Conservation (phyloP, 192 early-diverging fungal species). For the Coemansia sp. region DNA sequence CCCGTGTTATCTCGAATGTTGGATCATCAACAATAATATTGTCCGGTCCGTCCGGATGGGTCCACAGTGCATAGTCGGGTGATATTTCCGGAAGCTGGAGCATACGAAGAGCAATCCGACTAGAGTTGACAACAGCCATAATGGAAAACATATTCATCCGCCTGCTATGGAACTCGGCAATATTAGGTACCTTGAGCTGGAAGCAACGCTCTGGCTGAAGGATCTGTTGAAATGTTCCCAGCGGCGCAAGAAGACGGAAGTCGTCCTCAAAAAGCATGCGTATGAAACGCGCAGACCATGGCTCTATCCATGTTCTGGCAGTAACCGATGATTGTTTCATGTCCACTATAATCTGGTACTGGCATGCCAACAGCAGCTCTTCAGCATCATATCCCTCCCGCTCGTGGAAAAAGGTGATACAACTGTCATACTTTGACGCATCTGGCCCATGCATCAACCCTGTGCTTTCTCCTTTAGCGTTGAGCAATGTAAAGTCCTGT, state of each 20-base stretch:
- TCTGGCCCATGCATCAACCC: slow-evolving; percentile 36
- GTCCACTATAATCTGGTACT: slow-evolving; percentile 54
- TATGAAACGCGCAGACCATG: slow-evolving; percentile 45
- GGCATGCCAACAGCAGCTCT: slow-evolving; percentile 43
- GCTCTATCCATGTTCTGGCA: slow-evolving; percentile 52
- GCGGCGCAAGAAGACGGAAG: slow-evolving; percentile 44
- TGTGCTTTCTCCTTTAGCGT: slow-evolving; percentile 53
- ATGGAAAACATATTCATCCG: slow-evolving; percentile 58
- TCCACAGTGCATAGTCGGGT: slow-evolving; percentile 41
- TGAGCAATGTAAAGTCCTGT: slow-evolving; percentile 52
- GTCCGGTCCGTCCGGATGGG: slow-evolving; percentile 30
- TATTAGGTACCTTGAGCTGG: slow-evolving; percentile 54
- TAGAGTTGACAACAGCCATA: slow-evolving; percentile 49
- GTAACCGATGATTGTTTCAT: slow-evolving; percentile 54
- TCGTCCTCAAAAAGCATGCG: slow-evolving; percentile 53
- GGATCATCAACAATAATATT: slow-evolving; percentile 46
- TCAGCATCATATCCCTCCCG: slow-evolving; percentile 50
- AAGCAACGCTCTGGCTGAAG: slow-evolving; percentile 54
- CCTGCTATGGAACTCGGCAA: slow-evolving; percentile 54
- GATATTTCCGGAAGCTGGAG: slow-evolving; percentile 46
- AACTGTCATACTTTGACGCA: slow-evolving; percentile 43
- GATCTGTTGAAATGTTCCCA: slow-evolving; percentile 56
- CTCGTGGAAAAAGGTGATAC: slow-evolving; percentile 53
- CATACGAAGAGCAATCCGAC: slow-evolving; percentile 42
- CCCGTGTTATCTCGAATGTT: slow-evolving; percentile 35